These are phyloP conservation scores for Rhizopogon rudus DNA, from an alignment of 768 basidiomycete genomes.

Conservation along the genomic window DNA sequence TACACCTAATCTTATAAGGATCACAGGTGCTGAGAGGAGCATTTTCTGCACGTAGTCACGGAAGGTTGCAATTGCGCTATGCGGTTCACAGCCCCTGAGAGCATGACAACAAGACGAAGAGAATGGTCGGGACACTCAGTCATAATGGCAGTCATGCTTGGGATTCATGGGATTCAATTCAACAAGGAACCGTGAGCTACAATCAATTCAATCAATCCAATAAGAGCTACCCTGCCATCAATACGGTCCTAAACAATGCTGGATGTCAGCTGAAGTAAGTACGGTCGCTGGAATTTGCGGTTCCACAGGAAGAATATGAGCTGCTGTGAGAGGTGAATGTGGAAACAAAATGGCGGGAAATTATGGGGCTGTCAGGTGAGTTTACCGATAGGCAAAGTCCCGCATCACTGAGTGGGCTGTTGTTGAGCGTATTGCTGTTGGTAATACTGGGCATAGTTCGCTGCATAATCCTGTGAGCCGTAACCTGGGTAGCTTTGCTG, in stretches of 20 bases:
- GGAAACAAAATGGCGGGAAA: background rate
- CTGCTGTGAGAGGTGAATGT: background rate
- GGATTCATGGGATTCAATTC: background rate
- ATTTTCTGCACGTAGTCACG: too few species aligned
- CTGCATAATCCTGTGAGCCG: constrained; percentile 58
- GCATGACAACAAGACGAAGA: too few species aligned
- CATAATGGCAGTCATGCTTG: too few species aligned
- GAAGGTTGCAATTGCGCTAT: too few species aligned
- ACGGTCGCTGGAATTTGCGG: background rate
- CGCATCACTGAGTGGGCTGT: constrained; percentile 27
- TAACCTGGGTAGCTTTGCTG: constrained; percentile 33
- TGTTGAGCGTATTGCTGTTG: constrained; percentile 84
- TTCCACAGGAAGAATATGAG: background rate
- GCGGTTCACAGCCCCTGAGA: too few species aligned
- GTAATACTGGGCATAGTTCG: constrained; percentile 82
- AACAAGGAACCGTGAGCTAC: background rate
- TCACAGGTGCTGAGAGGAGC: too few species aligned
- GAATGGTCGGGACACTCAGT: too few species aligned
- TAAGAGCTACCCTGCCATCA: constrained; percentile 1
- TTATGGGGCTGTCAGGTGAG: background rate
- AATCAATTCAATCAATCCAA: constrained; percentile 3
- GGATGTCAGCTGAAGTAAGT: constrained; percentile 1
- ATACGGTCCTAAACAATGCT: constrained; percentile 3
- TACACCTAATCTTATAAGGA: too few species aligned
- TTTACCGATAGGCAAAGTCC: background rate